Percentiles rank a stretch among this genome's conserved stretches.
These are phyloP conservation scores for Xylariaceae sp. DNA, from an alignment of 2,329 filamentous ascomycete genomes.

Conservation along the genomic window DNA sequence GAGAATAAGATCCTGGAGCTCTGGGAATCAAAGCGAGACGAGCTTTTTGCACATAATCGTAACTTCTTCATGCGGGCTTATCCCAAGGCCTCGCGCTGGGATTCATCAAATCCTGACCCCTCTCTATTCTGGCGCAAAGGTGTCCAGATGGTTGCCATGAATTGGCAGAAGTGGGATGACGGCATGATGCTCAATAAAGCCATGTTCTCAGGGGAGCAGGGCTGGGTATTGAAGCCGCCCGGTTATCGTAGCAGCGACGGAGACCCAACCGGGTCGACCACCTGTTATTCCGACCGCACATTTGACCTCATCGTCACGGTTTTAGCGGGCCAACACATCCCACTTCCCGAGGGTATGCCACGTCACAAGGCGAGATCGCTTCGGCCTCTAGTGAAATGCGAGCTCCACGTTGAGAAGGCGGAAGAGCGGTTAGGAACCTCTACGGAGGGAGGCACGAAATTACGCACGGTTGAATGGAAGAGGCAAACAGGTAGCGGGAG, in stretches of 20 bases:
- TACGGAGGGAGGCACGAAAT: slow-evolving; percentile 50
- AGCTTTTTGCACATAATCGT: slow-evolving; percentile 87
- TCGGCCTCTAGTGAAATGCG: slow-evolving; percentile 77
- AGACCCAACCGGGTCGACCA: slow-evolving; percentile 48
- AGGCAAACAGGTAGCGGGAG: slow-evolving; percentile 60
- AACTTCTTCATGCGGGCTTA: slow-evolving; percentile 90
- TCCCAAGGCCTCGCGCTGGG: slow-evolving; percentile 76
- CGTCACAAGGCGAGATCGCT: slow-evolving; percentile 61
- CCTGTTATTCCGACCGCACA: slow-evolving; percentile 55
- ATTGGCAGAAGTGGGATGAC: slow-evolving; percentile 95
- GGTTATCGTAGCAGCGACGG: slow-evolving; percentile 66
- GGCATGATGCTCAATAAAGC: slow-evolving; percentile 96
- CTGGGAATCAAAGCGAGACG: slow-evolving; percentile 67
- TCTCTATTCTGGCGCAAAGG: slow-evolving; percentile 90
- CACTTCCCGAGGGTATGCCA: slow-evolving; percentile 57
- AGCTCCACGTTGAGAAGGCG: slow-evolving; percentile 77
- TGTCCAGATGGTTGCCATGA: slow-evolving; percentile 96
- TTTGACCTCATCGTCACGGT: slow-evolving; percentile 75
- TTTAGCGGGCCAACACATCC: slow-evolving; percentile 77
- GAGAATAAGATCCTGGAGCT: slow-evolving; percentile 74
- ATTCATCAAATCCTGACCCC: slow-evolving; percentile 94
- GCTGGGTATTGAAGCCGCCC: slow-evolving; percentile 84
- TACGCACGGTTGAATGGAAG: slow-evolving; percentile 65
- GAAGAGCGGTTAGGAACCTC: slow-evolving; percentile 43
- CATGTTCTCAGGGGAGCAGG: slow-evolving; percentile 88